Base-by-base conservation (phyloP, 1,139 yeast genomes). In the Pneumocystis wakefieldiae region DNA sequence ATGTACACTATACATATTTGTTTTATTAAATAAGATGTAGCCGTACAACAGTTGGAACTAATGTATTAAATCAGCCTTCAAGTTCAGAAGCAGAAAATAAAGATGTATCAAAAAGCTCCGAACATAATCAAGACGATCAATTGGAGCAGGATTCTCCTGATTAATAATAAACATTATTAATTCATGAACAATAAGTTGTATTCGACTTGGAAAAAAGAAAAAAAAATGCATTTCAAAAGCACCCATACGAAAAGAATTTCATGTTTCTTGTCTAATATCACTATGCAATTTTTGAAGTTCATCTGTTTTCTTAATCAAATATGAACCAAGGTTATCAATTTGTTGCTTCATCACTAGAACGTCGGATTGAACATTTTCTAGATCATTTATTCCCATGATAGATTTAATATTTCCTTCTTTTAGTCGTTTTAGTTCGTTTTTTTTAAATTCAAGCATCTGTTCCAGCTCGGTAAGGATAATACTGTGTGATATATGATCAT, bases 371-470 rank as follows among this genome's bases (percentile, higher is more conserved):
- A 83, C 79, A 24, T 68, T 67, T 28, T 69, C 64, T 38, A 72
- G 65, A 24, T 48, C 55, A 19, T 28, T 24, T 3, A 48, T 12
- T 39, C 70, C 68, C n/a, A 63, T 63, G 29, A 63, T 64, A 15
- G 62, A 62, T 8, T 65, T 63, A 59, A 67, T 68, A 19, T 65
- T 64, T 14, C 62, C 63, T n/a, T 63, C 62, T 41, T 59, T 48
- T 66, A 68, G 14, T 73, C 74, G 32, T 68, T 64, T 57, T 72
- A 81, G 71, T 72, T 81, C 81, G 35, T 74, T 71, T 69, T 85
- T 83, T 72, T 87, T 89, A 73, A 85, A 89, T 68, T 83, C 86
- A 67, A 87, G 79, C 69, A 91, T 76, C 71, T 87, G 91, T 74
- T 89, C 95, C 67, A 85, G 81, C 74, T 92, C 97, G 69, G 35